phyloP scores from a whole-genome alignment of 2,329 filamentous ascomycete genomes.

The Trichoderma simmonsii region DNA sequence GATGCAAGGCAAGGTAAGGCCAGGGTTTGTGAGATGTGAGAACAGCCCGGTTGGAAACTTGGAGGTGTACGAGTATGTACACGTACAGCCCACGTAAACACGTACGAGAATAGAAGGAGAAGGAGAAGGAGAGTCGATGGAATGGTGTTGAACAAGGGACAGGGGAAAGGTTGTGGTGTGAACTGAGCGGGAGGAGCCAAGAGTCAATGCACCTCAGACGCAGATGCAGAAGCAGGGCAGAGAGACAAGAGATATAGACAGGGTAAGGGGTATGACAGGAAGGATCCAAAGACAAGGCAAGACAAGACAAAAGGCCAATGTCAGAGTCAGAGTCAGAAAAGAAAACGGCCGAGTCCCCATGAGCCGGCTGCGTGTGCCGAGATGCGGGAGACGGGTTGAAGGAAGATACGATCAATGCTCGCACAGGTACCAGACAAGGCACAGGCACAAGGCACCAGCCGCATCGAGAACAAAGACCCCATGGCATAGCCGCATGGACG shows the following conservation, averaged over 20 bases:
- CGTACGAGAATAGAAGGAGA: neutral
- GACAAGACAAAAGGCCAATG: neutral
- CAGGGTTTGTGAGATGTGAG: neutral
- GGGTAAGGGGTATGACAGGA: neutral
- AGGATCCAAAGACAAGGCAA: neutral
- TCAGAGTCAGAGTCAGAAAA: neutral
- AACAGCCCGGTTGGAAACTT: too few species aligned
- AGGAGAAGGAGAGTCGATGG: neutral
- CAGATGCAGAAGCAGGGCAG: neutral
- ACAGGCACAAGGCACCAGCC: neutral
- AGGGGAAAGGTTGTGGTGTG: neutral
- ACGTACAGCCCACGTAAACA: neutral
- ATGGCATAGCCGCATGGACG: neutral
- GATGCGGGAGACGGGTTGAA: neutral
- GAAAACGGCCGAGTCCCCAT: neutral
- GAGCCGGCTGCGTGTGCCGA: neutral
- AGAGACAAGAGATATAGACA: conserved; percentile 9
- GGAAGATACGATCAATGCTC: neutral
- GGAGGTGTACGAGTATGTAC: neutral
- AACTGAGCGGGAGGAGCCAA: neutral
- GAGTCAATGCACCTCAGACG: neutral
- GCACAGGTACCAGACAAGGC: neutral
- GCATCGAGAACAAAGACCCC: neutral
- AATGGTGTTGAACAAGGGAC: neutral
- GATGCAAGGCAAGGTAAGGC: neutral